Conservation (phyloP, 2,329 filamentous ascomycete genomes). For the Pseudogymnoascus sp. region DNA sequence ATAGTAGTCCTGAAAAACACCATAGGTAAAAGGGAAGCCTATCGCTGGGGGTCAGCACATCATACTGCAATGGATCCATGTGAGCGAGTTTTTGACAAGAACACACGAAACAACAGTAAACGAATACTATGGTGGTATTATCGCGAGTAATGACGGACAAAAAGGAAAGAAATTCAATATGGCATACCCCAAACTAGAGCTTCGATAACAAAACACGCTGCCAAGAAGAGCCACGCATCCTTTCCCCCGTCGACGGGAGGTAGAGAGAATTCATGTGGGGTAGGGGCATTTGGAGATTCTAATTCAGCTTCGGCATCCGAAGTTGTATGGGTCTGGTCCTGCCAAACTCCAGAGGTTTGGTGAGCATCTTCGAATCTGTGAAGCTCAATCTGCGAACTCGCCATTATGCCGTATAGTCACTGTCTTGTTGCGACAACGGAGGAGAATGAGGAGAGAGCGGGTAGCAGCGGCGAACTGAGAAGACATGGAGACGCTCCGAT, state of each 20-base stretch:
- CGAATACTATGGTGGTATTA: slow-evolving; percentile 30
- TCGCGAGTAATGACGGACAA: neutral
- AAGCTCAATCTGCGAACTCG: slow-evolving; percentile 4
- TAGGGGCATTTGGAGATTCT: neutral
- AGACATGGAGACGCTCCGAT: neutral
- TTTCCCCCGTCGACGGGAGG: slow-evolving; percentile 30
- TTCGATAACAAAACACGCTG: slow-evolving; percentile 43
- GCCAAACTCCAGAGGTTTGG: slow-evolving; percentile 1
- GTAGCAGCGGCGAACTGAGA: slow-evolving; percentile 5
- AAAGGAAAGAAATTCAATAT: neutral
- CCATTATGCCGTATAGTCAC: neutral
- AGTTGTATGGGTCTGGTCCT: neutral
- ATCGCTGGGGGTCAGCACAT: neutral
- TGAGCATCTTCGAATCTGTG: neutral
- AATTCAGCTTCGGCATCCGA: neutral
- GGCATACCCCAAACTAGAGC: slow-evolving; percentile 43
- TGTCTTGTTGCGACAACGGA: slow-evolving; percentile 3
- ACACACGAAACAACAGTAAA: slow-evolving; percentile 59
- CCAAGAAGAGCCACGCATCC: slow-evolving; percentile 37
- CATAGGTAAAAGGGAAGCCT: slow-evolving; percentile 62
- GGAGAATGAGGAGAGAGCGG: neutral
- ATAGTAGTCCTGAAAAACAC: slow-evolving; percentile 65
- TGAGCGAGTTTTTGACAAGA: slow-evolving; percentile 52
- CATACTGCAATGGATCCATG: neutral
- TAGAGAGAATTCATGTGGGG: slow-evolving; percentile 19